Percentiles rank a stretch among this genome's conserved stretches.
phyloP scores from a whole-genome alignment of 2,329 filamentous ascomycete species.

The Shiraia bambusicola region DNA sequence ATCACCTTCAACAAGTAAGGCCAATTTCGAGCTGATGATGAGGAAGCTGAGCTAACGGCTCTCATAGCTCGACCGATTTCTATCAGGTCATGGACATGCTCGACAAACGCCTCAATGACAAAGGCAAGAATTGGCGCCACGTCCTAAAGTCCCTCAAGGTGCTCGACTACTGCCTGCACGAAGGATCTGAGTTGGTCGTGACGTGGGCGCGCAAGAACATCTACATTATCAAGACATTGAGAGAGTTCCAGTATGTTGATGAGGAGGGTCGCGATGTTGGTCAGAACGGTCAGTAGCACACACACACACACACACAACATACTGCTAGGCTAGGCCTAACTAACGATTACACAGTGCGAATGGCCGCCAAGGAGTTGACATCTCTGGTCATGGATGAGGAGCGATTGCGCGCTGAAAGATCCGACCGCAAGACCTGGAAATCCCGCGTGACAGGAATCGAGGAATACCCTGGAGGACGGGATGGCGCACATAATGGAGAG shows the following conservation, averaged over 20 bases:
- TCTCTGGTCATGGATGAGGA: constrained; percentile 92
- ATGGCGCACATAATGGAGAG: constrained; percentile 41
- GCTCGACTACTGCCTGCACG: constrained; percentile 94
- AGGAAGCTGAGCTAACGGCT: constrained; percentile 27
- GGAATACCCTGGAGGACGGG: constrained; percentile 62
- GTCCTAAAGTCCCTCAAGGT: constrained; percentile 97
- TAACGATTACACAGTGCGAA: constrained; percentile 66
- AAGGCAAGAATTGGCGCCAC: constrained; percentile 99
- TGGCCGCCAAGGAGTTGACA: constrained; percentile 94
- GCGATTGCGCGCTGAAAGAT: constrained; percentile 82
- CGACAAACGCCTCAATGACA: constrained; percentile 97
- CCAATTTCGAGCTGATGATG: constrained; percentile 12
- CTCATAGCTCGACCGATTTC: constrained; percentile 82
- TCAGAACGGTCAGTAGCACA: constrained; percentile 77
- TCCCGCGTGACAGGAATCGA: constrained; percentile 92
- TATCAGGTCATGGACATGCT: constrained; percentile 99
- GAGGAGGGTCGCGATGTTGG: constrained; percentile 95
- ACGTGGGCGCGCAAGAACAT: constrained; percentile 98
- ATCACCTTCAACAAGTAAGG: constrained; percentile 97
- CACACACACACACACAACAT: too few species aligned
- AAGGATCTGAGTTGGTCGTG: constrained; percentile 93
- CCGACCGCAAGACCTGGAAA: constrained; percentile 93
- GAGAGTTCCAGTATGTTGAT: constrained; percentile 95
- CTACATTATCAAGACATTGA: constrained; percentile 97
- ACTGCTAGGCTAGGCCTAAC: constrained; percentile 1